These are phyloP conservation scores for Xylariaceae sp. DNA, from an alignment of 2,329 filamentous ascomycete species.

Conservation along the genomic window DNA sequence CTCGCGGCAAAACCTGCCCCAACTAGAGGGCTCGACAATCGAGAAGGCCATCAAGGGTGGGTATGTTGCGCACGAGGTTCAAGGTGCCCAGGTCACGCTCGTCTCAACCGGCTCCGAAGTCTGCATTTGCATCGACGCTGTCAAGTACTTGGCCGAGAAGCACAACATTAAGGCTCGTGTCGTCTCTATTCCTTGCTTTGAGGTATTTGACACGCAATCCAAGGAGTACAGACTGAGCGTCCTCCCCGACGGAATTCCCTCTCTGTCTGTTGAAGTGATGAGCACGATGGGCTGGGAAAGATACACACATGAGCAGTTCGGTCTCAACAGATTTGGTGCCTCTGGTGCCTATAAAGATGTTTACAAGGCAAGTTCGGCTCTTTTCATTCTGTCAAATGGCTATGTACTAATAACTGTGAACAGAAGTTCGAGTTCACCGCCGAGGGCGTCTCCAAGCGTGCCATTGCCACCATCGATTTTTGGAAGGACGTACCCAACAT, in stretches of 20 bases:
- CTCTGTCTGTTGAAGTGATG: conserved; percentile 94
- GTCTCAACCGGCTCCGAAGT: conserved; percentile 97
- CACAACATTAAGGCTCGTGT: conserved; percentile 84
- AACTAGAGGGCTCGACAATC: conserved; percentile 90
- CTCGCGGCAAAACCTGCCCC: conserved; percentile 96
- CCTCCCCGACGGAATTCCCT: conserved; percentile 88
- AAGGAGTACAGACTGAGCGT: conserved; percentile 95
- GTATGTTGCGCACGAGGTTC: conserved; percentile 81
- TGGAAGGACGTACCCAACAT: conserved; percentile 91
- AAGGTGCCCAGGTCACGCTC: conserved; percentile 81
- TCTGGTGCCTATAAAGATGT: conserved; percentile 97
- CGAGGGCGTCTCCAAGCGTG: conserved; percentile 94
- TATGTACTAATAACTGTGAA: conserved; percentile 36
- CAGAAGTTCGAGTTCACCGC: conserved; percentile 99
- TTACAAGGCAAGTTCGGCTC: conserved; percentile 64
- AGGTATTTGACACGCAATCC: conserved; percentile 89
- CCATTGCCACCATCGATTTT: conserved; percentile 87
- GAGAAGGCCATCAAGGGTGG: conserved; percentile 91
- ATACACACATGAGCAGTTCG: conserved; percentile 99
- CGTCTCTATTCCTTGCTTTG: conserved; percentile 93
- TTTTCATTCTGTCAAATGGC: conserved; percentile 11
- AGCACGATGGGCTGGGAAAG: conserved; percentile 97
- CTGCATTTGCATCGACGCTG: conserved; percentile 85
- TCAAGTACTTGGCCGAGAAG: conserved; percentile 85
- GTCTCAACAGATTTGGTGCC: conserved; percentile 97